Percentiles rank a stretch among this genome's conserved stretches.
phyloP scores from a whole-genome alignment of 2,329 filamentous ascomycete genomes.

The Hymenoscyphus albidus region DNA sequence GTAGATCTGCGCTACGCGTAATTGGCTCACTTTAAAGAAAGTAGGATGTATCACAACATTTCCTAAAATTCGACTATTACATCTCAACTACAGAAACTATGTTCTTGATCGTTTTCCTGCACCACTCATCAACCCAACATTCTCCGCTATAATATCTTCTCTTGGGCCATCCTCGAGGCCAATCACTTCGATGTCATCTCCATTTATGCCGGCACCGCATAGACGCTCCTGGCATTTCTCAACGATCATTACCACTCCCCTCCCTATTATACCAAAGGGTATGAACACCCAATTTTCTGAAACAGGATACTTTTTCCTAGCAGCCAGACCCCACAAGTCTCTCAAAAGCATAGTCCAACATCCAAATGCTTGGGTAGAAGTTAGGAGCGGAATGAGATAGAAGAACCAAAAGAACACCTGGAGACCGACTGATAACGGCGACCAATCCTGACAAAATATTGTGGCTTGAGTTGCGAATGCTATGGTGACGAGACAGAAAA shows the following conservation, averaged over 20 bases:
- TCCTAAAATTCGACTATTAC: too few relatives aligned
- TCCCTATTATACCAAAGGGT: not conserved
- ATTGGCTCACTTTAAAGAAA: too few relatives aligned
- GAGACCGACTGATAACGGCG: not conserved
- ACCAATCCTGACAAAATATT: not conserved
- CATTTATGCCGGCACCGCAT: not conserved
- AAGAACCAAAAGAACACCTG: not conserved
- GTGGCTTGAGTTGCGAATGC: not conserved
- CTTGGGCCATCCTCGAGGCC: not conserved
- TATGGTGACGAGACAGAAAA: not conserved
- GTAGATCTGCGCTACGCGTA: too few relatives aligned
- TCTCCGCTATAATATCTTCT: not conserved
- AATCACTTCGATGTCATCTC: not conserved
- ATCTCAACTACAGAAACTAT: too few relatives aligned
- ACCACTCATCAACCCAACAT: not conserved
- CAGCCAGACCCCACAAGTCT: not conserved
- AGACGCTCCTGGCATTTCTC: not conserved
- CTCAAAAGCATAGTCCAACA: not conserved
- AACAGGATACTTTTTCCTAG: not conserved
- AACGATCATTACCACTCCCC: not conserved
- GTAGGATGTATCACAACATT: too few relatives aligned
- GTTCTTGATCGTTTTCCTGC: not conserved
- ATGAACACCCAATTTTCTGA: not conserved
- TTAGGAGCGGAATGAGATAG: not conserved
- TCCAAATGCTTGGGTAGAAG: not conserved